Conservation (phyloP, 306 rosid species). For the Abrus pulchellus region DNA sequence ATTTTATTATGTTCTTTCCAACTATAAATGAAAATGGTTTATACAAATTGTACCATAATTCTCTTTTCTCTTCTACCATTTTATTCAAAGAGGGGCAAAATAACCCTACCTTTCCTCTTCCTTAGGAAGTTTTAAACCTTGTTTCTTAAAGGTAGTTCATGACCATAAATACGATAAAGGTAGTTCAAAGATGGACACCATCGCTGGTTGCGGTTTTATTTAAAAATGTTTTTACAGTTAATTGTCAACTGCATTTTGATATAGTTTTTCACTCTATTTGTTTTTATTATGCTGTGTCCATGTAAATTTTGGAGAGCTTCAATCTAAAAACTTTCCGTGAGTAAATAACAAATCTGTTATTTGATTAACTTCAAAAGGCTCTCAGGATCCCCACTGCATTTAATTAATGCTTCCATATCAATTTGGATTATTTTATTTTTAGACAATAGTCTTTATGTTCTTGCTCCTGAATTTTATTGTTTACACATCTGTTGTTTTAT, state of each 20-base stretch:
- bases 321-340: slow-evolving; percentile 4
- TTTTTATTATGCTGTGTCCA: not conserved
- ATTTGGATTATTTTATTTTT: not conserved
- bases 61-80: not conserved
- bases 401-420: not conserved
- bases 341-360: not conserved
- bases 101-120: not conserved
- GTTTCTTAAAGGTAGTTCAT: not conserved
- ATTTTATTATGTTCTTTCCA: not conserved
- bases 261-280: not conserved
- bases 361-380: slow-evolving; percentile 3
- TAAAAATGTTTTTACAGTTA: not conserved
- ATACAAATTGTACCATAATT: not conserved
- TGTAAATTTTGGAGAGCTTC: slow-evolving; percentile 11
- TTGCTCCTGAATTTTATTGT: slow-evolving; percentile 13
- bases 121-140: not conserved
- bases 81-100: not conserved
- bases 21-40: slow-evolving; percentile 23
- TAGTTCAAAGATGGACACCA: not conserved
- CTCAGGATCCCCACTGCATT: not conserved
- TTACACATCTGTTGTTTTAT: slow-evolving; percentile 7
- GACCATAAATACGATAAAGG: not conserved
- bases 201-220: not conserved
- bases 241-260: not conserved
- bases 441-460: not conserved